A percentile compares a stretch with the other conserved stretches of the same genome.
Evolutionary conservation across 2,329 filamentous ascomycete genomes (phyloP).

Genomic region (Coniella vitis): DNA sequence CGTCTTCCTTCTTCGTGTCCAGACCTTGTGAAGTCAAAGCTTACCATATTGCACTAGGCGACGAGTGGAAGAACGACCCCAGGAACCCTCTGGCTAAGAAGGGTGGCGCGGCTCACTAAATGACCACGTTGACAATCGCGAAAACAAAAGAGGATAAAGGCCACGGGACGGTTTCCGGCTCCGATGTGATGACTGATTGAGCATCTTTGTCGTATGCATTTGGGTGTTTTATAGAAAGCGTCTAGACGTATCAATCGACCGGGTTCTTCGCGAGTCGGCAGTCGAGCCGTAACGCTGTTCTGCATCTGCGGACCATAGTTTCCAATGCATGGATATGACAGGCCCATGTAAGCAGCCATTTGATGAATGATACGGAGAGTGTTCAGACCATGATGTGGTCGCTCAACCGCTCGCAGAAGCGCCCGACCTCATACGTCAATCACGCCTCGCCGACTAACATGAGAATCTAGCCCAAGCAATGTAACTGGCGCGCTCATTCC

Average conservation of each 20-base stretch:
- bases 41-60: conserved; percentile 49
- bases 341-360: too few species aligned
- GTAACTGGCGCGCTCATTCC: too few species aligned
- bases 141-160: not conserved
- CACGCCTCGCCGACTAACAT: too few species aligned
- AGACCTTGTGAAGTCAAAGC: too few species aligned
- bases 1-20: conserved; percentile 22
- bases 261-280: not conserved
- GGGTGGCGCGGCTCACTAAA: conserved; percentile 36
- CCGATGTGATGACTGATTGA: conserved; percentile 1
- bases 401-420: too few species aligned
- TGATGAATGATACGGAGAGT: too few species aligned
- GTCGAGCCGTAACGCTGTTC: not conserved
- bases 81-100: conserved; percentile 65
- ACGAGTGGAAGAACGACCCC: conserved; percentile 95
- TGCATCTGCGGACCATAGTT: too few species aligned
- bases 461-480: too few species aligned
- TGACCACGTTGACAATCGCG: not conserved
- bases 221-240: conserved; percentile 14
- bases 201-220: not conserved
- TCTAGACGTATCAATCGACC: conserved; percentile 7
- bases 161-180: not conserved
- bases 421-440: too few species aligned
- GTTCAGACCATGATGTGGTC: too few species aligned
- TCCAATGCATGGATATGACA: too few species aligned